Percentiles rank a stretch among this genome's conserved stretches.
Conservation (phyloP, 495 filamentous ascomycete genomes). For the Talaromyces liani region DNA sequence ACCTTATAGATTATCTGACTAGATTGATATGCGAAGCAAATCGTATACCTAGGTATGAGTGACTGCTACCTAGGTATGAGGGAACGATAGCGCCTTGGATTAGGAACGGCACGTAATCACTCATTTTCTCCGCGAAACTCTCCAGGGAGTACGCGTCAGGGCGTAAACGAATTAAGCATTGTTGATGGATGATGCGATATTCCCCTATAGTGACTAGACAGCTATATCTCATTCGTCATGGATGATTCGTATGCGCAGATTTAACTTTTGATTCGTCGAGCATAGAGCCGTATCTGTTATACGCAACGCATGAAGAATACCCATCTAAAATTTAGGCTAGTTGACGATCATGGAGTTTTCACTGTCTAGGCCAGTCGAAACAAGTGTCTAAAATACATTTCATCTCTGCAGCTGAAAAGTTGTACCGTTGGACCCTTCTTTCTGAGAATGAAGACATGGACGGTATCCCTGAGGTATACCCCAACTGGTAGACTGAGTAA, state of each 20-base stretch:
- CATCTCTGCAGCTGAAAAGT: background rate
- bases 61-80: background rate
- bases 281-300: background rate
- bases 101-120: background rate
- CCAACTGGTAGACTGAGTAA: background rate
- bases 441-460: background rate
- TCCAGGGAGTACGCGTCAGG: background rate
- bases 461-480: background rate
- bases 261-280: background rate
- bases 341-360: background rate
- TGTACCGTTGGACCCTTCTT: background rate
- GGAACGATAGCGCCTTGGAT: background rate
- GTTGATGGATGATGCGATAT: background rate
- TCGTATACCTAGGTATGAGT: background rate
- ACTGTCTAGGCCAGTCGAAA: background rate
- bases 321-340: background rate
- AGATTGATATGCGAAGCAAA: background rate
- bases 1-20: background rate
- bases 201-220: background rate
- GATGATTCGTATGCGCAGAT: background rate
- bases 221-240: background rate
- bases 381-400: background rate
- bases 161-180: background rate
- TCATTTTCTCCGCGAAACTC: background rate
- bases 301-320: background rate